Conservation (phyloP, 2,329 filamentous ascomycete genomes). For the Nemania diffusa region DNA sequence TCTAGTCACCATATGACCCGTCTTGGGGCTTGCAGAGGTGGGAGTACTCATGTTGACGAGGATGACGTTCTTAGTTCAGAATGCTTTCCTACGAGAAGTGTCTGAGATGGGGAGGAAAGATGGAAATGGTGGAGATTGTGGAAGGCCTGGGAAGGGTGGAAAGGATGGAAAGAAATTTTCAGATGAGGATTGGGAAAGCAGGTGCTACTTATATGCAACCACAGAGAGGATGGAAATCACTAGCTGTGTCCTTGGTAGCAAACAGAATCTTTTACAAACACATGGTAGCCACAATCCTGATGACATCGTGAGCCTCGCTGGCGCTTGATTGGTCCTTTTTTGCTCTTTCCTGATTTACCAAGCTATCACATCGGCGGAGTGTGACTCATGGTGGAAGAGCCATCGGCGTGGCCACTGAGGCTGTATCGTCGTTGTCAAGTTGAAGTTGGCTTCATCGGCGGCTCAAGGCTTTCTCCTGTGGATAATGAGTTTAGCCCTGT, state of each 20-base stretch:
- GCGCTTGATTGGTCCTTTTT: not conserved
- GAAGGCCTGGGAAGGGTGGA: not conserved
- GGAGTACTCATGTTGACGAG: not conserved
- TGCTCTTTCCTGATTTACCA: not conserved
- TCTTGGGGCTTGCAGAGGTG: not conserved
- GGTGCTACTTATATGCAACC: not conserved
- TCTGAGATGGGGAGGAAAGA: not conserved
- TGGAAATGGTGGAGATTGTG: not conserved
- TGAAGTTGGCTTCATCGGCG: too few relatives aligned
- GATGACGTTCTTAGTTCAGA: not conserved
- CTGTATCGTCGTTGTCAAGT: too few relatives aligned
- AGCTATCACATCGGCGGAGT: not conserved
- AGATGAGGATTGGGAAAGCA: not conserved
- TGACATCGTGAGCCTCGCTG: slow-evolving; percentile 6
- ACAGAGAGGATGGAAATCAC: too few relatives aligned
- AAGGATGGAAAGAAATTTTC: not conserved
- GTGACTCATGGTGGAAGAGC: not conserved
- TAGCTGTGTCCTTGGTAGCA: not conserved
- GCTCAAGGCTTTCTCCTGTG: too few relatives aligned
- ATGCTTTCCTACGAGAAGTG: not conserved
- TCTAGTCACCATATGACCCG: not conserved
- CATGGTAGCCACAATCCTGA: not conserved
- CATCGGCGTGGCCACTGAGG: too few relatives aligned
- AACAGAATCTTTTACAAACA: not conserved
- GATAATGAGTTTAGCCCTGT: too few relatives aligned